phyloP scores from a whole-genome alignment of 2,329 filamentous ascomycete genomes.

The Rhinocladiella mackenziei region DNA sequence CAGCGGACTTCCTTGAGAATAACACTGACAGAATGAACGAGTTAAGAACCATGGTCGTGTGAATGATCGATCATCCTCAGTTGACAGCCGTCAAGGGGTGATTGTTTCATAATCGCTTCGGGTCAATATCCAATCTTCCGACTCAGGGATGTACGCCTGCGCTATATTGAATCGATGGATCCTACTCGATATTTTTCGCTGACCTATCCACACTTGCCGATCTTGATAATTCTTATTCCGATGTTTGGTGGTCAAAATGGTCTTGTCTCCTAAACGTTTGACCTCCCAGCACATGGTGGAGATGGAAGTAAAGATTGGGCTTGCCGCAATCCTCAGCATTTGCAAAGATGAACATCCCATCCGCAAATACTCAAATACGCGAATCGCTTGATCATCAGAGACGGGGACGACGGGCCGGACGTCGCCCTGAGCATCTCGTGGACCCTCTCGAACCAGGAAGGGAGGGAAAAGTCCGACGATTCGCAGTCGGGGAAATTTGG shows the following conservation, averaged over 20 bases:
- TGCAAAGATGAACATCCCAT: conserved; percentile 20
- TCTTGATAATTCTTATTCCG: conserved; percentile 25
- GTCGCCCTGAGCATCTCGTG: conserved; percentile 1
- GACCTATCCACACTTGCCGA: conserved; percentile 28
- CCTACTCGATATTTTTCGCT: conserved; percentile 24
- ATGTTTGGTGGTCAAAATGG: conserved; percentile 27
- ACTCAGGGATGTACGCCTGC: conserved; percentile 14
- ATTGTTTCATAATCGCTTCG: no score
- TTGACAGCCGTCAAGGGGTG: no score
- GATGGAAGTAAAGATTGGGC: conserved; percentile 16
- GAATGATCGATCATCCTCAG: no score
- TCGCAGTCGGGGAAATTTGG: conserved; percentile 24
- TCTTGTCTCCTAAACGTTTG: conserved; percentile 20
- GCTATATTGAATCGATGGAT: conserved; percentile 23
- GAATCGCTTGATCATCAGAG: conserved; percentile 26
- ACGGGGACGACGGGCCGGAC: conserved; percentile 16
- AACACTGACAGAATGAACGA: no score
- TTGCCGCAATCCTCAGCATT: conserved; percentile 22
- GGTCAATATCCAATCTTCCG: conserved; percentile 17
- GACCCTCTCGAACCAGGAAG: conserved; percentile 18
- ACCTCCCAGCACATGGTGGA: conserved; percentile 29
- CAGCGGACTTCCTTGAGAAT: no score
- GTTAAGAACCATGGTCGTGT: no score
- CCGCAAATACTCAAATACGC: conserved; percentile 28
- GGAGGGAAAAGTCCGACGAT: conserved; percentile 29